Conservation (phyloP, 352 stramenopile species). For the Phytophthora ramorum region DNA sequence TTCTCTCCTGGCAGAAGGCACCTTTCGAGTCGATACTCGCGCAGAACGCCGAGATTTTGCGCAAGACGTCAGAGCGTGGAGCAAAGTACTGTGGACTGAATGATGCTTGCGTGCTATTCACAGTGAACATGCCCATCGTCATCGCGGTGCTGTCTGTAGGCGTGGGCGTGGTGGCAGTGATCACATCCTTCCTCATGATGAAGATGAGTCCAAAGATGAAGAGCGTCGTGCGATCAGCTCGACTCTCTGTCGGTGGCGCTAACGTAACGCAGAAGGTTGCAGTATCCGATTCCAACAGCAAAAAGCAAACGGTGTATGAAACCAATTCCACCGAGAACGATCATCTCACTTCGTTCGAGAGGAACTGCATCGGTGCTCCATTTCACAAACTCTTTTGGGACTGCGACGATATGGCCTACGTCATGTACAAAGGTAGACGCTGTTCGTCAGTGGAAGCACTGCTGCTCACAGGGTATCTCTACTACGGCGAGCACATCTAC, state of each 20-base stretch:
- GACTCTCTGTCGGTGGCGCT: neutral
- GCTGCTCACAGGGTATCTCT: slow-evolving; percentile 18
- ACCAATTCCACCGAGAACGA: neutral
- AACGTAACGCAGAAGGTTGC: slow-evolving; percentile 1
- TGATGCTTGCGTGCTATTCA: slow-evolving; percentile 31
- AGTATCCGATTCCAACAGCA: neutral
- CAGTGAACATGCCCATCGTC: slow-evolving; percentile 9
- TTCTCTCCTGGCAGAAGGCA: neutral
- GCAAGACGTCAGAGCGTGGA: slow-evolving; percentile 9
- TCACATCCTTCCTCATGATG: slow-evolving; percentile 8
- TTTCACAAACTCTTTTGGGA: slow-evolving; percentile 1
- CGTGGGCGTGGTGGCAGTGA: slow-evolving; percentile 8
- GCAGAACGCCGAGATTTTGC: slow-evolving; percentile 14
- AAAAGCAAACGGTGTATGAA: neutral
- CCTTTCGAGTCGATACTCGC: slow-evolving; percentile 7
- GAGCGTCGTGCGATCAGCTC: neutral
- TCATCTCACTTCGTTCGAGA: slow-evolving; percentile 22
- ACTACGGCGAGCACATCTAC: slow-evolving; percentile 18
- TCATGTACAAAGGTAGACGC: neutral
- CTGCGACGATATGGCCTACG: slow-evolving; percentile 8
- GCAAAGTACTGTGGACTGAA: slow-evolving; percentile 22
- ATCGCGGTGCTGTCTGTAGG: slow-evolving; percentile 4
- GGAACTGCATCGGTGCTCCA: neutral
- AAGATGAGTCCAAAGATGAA: slow-evolving; percentile 8
- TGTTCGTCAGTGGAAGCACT: slow-evolving; percentile 10